These are phyloP conservation scores for Linaria vulgaris DNA, from an alignment of 257 asterid genomes.

Conservation along the genomic window DNA sequence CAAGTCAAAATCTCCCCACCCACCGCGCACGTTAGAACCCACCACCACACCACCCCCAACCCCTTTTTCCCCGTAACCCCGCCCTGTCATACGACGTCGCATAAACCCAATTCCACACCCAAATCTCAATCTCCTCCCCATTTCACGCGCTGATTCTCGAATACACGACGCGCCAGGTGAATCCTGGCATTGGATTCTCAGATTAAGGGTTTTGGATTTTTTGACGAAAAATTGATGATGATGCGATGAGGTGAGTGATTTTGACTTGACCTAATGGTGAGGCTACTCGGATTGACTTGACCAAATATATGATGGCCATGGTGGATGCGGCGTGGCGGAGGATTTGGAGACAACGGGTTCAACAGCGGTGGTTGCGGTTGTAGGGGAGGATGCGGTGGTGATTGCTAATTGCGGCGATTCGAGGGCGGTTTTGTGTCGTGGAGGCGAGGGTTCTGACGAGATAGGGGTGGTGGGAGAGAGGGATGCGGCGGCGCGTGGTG, in stretches of 20 bases:
- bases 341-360: too few species aligned
- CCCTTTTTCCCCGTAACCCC: conserved; percentile 25
- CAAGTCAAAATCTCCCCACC: conserved; percentile 35
- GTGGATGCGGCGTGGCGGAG: too few species aligned
- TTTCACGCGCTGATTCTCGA: too few species aligned
- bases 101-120: conserved; percentile 15
- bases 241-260: conserved; percentile 42
- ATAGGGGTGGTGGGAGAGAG: too few species aligned
- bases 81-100: conserved; percentile 35
- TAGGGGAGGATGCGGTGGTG: too few species aligned
- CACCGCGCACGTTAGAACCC: conserved; percentile 58
- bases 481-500: too few species aligned
- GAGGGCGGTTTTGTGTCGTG: too few species aligned
- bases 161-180: not conserved
- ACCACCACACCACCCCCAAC: too few species aligned
- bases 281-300: conserved; percentile 78
- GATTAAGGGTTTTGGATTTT: conserved; percentile 46
- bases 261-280: conserved; percentile 70
- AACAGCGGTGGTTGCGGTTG: too few species aligned
- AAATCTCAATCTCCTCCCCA: not conserved
- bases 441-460: too few species aligned
- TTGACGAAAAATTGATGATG: conserved; percentile 20
- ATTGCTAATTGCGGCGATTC: too few species aligned
- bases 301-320: too few species aligned
- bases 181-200: conserved; percentile 24